Evolutionary conservation across 169 alveolate genomes (phyloP), one percentile per base, ranked within the genome.

Genomic region (Babesia divergens): DNA sequence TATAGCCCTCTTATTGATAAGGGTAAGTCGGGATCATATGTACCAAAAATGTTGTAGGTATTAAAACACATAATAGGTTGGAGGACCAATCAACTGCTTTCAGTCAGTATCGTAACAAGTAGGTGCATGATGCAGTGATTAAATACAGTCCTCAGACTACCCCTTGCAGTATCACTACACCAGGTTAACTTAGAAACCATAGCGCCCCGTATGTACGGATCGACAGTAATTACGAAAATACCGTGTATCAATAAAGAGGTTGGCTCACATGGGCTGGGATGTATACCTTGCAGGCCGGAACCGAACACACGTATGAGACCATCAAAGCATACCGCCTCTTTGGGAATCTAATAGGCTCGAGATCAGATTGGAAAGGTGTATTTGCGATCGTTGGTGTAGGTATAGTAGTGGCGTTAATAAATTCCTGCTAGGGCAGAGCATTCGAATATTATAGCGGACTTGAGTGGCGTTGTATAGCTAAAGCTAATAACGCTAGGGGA

Each of bases 291-390:
- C 51, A 70, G 60, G 31, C 32, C 22, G 38, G 22, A 16, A 60
- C 28, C 26, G 35, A 42, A 8, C 26, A 26, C 7, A 35, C 13
- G 20, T 52, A 56, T 35, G 68, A 47, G 34, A 40, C 35, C n/a
- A 68, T 77, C 18, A 65, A 56, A 26, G 28, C 3, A n/a, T 80
- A 64, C 55, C 59, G 60, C 9, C 46, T n/a, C 18, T 70, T 80
- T 34, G 88, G 88, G 31, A 66, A 70, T 31, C 56, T 80, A 0
- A 54, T 80, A 5, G 50, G 70, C 0, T 80, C 88, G 2, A 40
- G 81, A 65, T 80, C 84, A 3, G 88, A 80, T 28, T 80, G 83
- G 83, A 70, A 62, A 24, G 84, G 84, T 24, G 88, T 80, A 6
- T 80, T 54, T 59, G 88, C 66, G 13, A 69, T 80, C 3, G 32